These are phyloP conservation scores for Pseudognaphalium luteoalbum DNA, from an alignment of 129 eudicot species.

Conservation along the genomic window DNA sequence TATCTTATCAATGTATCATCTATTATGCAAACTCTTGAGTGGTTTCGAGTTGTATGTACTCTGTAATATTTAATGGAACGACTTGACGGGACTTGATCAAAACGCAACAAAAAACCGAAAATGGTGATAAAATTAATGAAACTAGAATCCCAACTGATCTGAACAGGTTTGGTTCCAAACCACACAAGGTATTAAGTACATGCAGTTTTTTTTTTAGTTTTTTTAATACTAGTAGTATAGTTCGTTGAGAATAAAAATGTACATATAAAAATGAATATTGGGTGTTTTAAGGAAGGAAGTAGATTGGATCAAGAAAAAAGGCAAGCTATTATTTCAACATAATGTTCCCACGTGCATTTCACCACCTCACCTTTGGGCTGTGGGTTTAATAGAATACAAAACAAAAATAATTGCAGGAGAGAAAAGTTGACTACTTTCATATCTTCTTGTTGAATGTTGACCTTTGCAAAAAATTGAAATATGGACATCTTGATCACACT, in stretches of 20 bases:
- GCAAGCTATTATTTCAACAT: background rate
- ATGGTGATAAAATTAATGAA: background rate
- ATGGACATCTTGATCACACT: too few species aligned
- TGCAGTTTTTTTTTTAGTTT: too few species aligned
- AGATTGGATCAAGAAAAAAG: background rate
- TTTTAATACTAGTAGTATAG: background rate
- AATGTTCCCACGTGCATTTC: background rate
- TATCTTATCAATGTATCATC: too few species aligned
- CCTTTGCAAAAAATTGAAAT: background rate
- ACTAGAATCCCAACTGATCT: background rate
- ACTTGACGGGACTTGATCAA: background rate
- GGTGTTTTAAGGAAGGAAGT: background rate
- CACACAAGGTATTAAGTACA: background rate
- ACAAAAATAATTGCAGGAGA: background rate
- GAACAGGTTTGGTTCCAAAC: background rate
- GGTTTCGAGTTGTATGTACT: background rate
- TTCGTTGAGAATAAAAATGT: background rate
- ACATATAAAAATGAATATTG: background rate
- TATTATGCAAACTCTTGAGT: too few species aligned
- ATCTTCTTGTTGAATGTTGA: too few species aligned
- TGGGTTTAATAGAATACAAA: background rate
- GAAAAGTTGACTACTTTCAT: background rate
- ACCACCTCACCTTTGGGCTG: background rate
- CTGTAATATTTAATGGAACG: background rate
- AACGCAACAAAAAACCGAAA: background rate